Evolutionary conservation across 2,329 filamentous ascomycete genomes (phyloP).

Genomic region (Calonectria multiphialidica): DNA sequence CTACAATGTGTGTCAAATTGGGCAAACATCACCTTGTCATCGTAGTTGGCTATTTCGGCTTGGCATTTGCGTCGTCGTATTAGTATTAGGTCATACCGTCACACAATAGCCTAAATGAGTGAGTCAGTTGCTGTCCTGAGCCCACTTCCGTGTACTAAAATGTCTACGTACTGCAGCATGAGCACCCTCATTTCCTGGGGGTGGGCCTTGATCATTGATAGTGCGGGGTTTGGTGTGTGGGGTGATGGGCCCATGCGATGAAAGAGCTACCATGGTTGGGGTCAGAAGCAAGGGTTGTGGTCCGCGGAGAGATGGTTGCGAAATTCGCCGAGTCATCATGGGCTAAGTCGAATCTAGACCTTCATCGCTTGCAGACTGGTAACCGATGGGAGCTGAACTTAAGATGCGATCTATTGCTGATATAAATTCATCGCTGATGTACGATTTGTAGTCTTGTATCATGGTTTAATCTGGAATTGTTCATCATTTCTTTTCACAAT

Average conservation of each 20-base stretch:
- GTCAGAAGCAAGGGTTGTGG: neutral
- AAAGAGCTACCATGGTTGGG: neutral
- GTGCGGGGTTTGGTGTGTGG: neutral
- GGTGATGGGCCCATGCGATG: neutral
- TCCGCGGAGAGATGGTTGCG: neutral
- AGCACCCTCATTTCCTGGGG: neutral
- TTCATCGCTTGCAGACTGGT: neutral
- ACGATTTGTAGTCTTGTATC: neutral
- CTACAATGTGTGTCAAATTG: no score
- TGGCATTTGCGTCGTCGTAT: no score
- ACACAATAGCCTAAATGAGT: no score
- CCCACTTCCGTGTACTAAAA: no score
- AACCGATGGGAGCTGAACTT: neutral
- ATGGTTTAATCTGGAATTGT: neutral
- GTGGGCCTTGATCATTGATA: neutral
- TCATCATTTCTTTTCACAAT: neutral
- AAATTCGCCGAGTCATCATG: neutral
- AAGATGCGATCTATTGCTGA: neutral
- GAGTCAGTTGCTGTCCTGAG: no score
- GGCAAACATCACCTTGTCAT: no score
- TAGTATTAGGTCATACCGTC: no score
- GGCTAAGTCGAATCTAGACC: neutral
- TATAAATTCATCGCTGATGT: neutral
- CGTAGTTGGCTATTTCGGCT: no score
- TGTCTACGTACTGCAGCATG: no score